Percentiles rank a stretch among this genome's conserved stretches.
Evolutionary conservation across 176 grass and related monocot genomes (phyloP).

Genomic region (maize (Zea mays)): Zm-B73-REFERENCE-NAM-5.0 NC_050098.1:226825001-226825500

Average conservation of each 20-base stretch:
- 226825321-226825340: constrained; percentile 69
- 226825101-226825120: constrained; percentile 38
- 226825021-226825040: constrained; percentile 3
- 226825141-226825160: constrained; percentile 96
- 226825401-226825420: constrained; percentile 60
- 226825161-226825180: constrained; percentile 84
- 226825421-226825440: constrained; percentile 67
- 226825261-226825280: constrained; percentile 83
- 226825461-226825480: constrained; percentile 31
- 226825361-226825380: constrained; percentile 61
- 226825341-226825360: constrained; percentile 84
- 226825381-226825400: constrained; percentile 59
- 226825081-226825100: constrained; percentile 18
- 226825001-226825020: constrained; percentile 5
- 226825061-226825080: neutral
- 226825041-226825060: constrained; percentile 17
- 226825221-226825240: constrained; percentile 83
- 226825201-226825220: constrained; percentile 59
- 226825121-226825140: constrained; percentile 78
- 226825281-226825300: constrained; percentile 87
- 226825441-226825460: constrained; percentile 82
- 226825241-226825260: constrained; percentile 67
- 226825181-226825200: constrained; percentile 73
- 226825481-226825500: constrained; percentile 33
- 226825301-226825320: constrained; percentile 73